A percentile compares a stretch with the other conserved stretches of the same genome.
These are phyloP conservation scores for Kwoniella shandongensis DNA, from an alignment of 768 basidiomycete species.

Conservation along the genomic window DNA sequence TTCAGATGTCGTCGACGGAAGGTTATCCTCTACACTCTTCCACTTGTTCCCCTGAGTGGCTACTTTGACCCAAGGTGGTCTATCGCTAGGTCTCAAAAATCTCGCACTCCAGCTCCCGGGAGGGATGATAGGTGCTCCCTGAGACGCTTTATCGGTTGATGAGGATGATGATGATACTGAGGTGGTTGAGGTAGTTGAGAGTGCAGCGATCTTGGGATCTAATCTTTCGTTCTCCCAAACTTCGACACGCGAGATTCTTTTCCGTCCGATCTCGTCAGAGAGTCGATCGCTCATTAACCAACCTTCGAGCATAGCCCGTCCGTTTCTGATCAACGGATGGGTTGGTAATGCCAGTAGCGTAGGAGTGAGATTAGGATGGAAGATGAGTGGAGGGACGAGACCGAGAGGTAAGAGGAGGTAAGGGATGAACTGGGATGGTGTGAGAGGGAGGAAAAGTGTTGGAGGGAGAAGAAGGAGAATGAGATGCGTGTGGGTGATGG, in stretches of 20 bases:
- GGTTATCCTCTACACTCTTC: slow-evolving; percentile 8
- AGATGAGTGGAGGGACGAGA: slow-evolving; percentile 39
- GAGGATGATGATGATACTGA: background rate
- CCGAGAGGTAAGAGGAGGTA: slow-evolving; percentile 50
- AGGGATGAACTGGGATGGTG: slow-evolving; percentile 34
- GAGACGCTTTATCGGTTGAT: background rate
- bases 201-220: slow-evolving; percentile 35
- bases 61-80: slow-evolving; percentile 45
- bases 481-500: slow-evolving; percentile 46
- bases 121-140: slow-evolving; percentile 1
- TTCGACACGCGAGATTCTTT: slow-evolving; percentile 38
- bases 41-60: slow-evolving; percentile 7
- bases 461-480: slow-evolving; percentile 45
- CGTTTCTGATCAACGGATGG: slow-evolving; percentile 15
- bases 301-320: slow-evolving; percentile 26
- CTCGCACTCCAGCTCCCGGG: slow-evolving; percentile 21
- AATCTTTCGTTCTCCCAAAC: slow-evolving; percentile 53
- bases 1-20: slow-evolving; percentile 3
- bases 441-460: slow-evolving; percentile 44
- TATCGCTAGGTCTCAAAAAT: slow-evolving; percentile 36
- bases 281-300: slow-evolving; percentile 42
- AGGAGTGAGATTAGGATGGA: slow-evolving; percentile 48
- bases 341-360: slow-evolving; percentile 20
- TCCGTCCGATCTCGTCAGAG: slow-evolving; percentile 38
- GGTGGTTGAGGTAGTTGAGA: background rate